Evolutionary conservation across 345 rosid genomes (phyloP).

Genomic region (Carallia pectinifolia): DNA sequence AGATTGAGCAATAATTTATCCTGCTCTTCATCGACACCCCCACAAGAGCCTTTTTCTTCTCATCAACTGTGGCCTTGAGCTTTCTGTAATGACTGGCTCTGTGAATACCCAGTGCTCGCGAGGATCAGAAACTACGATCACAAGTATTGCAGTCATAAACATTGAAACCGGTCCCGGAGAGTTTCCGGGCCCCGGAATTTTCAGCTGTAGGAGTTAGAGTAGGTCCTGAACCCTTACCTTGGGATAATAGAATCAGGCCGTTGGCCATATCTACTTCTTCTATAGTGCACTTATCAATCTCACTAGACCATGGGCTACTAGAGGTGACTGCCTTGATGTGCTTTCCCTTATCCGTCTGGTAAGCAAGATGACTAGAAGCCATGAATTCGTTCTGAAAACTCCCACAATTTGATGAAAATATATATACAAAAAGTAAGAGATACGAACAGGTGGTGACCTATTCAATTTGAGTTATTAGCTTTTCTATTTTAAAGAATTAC

Average conservation of each 20-base stretch:
- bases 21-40: constrained; percentile 17
- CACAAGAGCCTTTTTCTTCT: constrained; percentile 26
- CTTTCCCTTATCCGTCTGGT: constrained; percentile 53
- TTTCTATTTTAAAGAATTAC: no score
- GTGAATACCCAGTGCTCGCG: constrained; percentile 96
- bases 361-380: constrained; percentile 19
- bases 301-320: constrained; percentile 44
- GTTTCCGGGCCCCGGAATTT: constrained; percentile 27
- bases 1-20: constrained; percentile 85
- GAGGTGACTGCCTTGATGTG: no score
- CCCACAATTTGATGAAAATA: not conserved
- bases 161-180: constrained; percentile 44
- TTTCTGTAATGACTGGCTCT: constrained; percentile 71
- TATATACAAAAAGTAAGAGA: not conserved
- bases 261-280: constrained; percentile 94
- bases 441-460: no score
- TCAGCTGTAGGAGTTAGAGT: not conserved
- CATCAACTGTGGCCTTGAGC: constrained; percentile 30
- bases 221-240: constrained; percentile 39
- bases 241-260: constrained; percentile 81
- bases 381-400: constrained; percentile 18
- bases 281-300: constrained; percentile 42
- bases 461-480: no score
- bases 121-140: constrained; percentile 74
- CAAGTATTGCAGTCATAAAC: constrained; percentile 94